Percentiles rank a stretch among this genome's conserved stretches.
Conservation (phyloP, 345 rosid genomes). For the Carallia brachiata region DNA sequence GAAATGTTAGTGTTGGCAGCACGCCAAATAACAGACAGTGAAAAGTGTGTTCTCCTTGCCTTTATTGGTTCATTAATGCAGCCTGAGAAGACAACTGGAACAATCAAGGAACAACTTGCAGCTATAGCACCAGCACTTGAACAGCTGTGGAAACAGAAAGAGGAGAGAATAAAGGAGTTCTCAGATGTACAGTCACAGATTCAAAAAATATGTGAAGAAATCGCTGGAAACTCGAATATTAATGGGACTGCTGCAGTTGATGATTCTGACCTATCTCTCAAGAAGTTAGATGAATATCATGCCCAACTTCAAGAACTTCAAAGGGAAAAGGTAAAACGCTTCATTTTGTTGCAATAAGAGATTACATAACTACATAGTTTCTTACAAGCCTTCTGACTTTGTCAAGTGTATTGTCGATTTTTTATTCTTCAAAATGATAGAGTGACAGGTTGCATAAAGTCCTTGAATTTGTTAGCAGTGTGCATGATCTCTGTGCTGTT, state of each 20-base stretch:
- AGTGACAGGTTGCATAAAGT: conserved; percentile 88
- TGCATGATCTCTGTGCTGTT: conserved; percentile 89
- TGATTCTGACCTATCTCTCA: conserved; percentile 76
- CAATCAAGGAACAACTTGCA: conserved; percentile 93
- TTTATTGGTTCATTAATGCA: conserved; percentile 31
- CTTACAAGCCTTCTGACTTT: background rate
- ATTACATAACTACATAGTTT: background rate
- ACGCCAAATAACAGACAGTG: background rate
- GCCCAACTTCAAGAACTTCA: conserved; percentile 82
- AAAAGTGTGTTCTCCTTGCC: conserved; percentile 11
- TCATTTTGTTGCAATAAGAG: background rate
- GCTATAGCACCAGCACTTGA: conserved; percentile 91
- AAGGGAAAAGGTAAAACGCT: conserved; percentile 69
- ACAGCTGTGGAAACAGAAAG: conserved; percentile 89
- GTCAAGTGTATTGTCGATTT: conserved; percentile 5
- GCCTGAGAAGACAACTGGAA: conserved; percentile 79
- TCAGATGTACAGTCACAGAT: conserved; percentile 81
- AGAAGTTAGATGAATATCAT: conserved; percentile 76
- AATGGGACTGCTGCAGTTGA: conserved; percentile 62
- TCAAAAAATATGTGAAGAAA: conserved; percentile 85
- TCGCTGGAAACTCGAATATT: conserved; percentile 58
- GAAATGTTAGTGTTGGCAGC: background rate
- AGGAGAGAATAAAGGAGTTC: conserved; percentile 75
- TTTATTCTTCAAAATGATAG: conserved; percentile 40
- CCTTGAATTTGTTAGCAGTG: conserved; percentile 85